These are phyloP conservation scores for Entoloma clypeatum DNA, from an alignment of 1,284 basidiomycete genomes.

Conservation along the genomic window DNA sequence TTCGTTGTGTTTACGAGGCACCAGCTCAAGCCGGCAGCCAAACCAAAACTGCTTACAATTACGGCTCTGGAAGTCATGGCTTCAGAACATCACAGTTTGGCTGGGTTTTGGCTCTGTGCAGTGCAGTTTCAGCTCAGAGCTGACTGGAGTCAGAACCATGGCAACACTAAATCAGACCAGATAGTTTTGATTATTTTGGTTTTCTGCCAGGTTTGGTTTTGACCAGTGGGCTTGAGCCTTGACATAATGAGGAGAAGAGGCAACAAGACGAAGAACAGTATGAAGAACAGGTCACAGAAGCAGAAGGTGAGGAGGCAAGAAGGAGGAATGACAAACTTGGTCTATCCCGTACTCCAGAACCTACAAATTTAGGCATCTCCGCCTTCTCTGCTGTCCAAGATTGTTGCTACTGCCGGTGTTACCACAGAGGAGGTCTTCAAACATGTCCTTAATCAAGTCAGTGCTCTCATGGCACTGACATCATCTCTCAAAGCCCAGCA, in stretches of 20 bases:
- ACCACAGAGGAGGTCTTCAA: slow-evolving; percentile 45
- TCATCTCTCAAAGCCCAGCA: slow-evolving; percentile 76
- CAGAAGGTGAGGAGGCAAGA: slow-evolving; percentile 41
- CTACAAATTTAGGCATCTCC: slow-evolving; percentile 49
- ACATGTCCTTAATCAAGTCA: slow-evolving; percentile 73
- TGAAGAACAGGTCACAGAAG: slow-evolving; percentile 26
- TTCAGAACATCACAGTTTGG: too few species aligned
- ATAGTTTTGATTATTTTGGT: too few species aligned
- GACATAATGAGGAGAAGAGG: slow-evolving; percentile 36
- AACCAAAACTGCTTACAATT: too few species aligned
- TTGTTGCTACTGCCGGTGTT: slow-evolving; percentile 10
- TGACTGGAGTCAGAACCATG: too few species aligned
- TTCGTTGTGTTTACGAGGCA: too few species aligned
- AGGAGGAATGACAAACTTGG: slow-evolving; percentile 54
- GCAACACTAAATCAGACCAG: too few species aligned
- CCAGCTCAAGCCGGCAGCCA: too few species aligned
- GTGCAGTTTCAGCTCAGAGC: too few species aligned
- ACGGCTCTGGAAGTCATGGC: too few species aligned
- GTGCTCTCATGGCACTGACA: slow-evolving; percentile 77
- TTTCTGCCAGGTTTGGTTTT: too few species aligned
- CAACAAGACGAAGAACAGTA: slow-evolving; percentile 24
- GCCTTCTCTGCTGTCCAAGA: slow-evolving; percentile 14
- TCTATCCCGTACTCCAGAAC: slow-evolving; percentile 71
- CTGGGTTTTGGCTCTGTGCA: too few species aligned
- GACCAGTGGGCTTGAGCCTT: too few species aligned